These are phyloP conservation scores for Gloeophyllum trabeum DNA, from an alignment of 768 basidiomycete species.

Conservation along the genomic window DNA sequence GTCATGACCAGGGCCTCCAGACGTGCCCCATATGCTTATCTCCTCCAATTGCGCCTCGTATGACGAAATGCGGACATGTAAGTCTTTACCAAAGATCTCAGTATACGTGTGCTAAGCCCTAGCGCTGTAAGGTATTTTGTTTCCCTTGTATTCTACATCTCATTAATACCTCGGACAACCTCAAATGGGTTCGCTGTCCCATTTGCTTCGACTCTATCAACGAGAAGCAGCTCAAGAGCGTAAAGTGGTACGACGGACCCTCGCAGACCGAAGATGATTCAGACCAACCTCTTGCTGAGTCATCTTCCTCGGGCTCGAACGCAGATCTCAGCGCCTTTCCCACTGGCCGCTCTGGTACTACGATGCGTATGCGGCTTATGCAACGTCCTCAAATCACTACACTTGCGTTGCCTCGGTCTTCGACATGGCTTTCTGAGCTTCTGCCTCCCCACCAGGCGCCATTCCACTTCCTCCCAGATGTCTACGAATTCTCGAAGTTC, in stretches of 20 bases:
- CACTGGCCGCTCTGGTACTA: conserved; percentile 42
- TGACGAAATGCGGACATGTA: conserved; percentile 98
- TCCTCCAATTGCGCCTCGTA: conserved; percentile 78
- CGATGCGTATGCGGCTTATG: conserved; percentile 78
- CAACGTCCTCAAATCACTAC: conserved; percentile 93
- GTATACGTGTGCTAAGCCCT: conserved; percentile 5
- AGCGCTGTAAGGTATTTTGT: conserved; percentile 65
- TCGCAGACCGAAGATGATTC: conserved; percentile 22
- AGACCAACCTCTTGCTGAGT: conserved; percentile 20
- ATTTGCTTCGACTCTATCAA: conserved; percentile 93
- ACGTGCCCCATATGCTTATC: conserved; percentile 95
- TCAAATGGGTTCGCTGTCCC: conserved; percentile 87
- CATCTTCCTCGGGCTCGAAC: conserved; percentile 36
- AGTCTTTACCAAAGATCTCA: conserved; percentile 22
- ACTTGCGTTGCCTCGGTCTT: conserved; percentile 83
- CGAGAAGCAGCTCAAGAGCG: conserved; percentile 82
- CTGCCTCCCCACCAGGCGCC: conserved; percentile 88
- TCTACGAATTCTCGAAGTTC: conserved; percentile 80
- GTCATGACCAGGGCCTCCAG: conserved; percentile 48
- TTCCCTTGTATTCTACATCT: conserved; percentile 92
- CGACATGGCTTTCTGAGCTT: conserved; percentile 90
- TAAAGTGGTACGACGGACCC: conserved; percentile 76
- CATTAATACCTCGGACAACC: conserved; percentile 68
- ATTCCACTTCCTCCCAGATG: conserved; percentile 92
- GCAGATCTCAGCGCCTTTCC: conserved; percentile 29